Conservation (phyloP, 176 grass and related monocot genomes). For the Lolium perenne region DNA sequence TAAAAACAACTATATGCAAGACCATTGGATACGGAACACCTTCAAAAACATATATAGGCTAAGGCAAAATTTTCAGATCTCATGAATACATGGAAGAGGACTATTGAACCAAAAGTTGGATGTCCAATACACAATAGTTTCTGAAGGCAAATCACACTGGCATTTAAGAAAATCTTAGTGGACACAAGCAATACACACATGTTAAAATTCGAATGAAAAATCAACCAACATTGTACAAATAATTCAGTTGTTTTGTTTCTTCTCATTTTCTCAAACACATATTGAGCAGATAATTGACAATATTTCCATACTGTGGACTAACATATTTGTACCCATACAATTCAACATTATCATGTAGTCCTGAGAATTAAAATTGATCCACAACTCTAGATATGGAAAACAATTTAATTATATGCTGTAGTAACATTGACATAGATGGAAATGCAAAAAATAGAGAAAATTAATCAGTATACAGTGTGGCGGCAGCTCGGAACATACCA, state of each 20-base stretch:
- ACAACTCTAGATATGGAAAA: neutral
- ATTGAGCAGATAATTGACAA: neutral
- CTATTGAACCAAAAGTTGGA: neutral
- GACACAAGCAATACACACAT: neutral
- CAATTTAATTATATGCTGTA: neutral
- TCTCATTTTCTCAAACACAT: neutral
- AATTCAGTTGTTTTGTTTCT: neutral
- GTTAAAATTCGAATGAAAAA: neutral
- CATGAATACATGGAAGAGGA: neutral
- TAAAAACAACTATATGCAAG: neutral
- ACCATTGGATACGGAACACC: too few relatives aligned
- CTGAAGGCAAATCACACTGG: neutral
- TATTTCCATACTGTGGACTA: neutral
- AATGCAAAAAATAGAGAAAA: neutral
- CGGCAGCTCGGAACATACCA: constrained; percentile 55
- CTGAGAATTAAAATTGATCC: neutral
- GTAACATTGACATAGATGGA: neutral
- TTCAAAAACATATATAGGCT: neutral
- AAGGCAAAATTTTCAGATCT: neutral
- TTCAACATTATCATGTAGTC: neutral
- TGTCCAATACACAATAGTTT: neutral
- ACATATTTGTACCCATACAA: neutral
- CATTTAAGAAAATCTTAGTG: neutral
- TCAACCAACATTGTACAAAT: neutral
- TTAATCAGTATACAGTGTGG: neutral